Percentiles rank a stretch among this genome's conserved stretches.
These are phyloP conservation scores for Inga oerstediana DNA, from an alignment of 306 rosid species.

Conservation along the genomic window DNA sequence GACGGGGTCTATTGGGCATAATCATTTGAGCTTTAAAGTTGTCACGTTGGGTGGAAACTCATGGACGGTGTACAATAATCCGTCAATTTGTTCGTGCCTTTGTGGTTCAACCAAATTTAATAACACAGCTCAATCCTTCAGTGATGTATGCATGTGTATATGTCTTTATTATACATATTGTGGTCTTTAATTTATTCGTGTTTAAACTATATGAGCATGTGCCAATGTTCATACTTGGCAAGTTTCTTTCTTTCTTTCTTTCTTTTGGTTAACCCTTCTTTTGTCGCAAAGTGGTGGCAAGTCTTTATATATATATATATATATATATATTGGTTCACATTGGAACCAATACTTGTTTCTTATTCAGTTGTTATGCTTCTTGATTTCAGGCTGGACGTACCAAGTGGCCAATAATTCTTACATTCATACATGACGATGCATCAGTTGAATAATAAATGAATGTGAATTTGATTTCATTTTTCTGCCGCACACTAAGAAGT, in stretches of 20 bases:
- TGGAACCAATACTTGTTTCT: background rate
- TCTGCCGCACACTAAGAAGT: background rate
- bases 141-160: background rate
- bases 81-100: background rate
- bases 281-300: background rate
- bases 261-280: background rate
- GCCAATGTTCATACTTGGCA: background rate
- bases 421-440: background rate
- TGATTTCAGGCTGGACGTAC: background rate
- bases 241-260: background rate
- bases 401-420: background rate
- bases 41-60: background rate
- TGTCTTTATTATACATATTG: background rate
- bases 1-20: background rate
- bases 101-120: background rate
- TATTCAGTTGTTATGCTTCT: background rate
- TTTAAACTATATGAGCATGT: background rate
- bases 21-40: background rate
- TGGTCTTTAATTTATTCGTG: background rate
- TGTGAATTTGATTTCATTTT: background rate
- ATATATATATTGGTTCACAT: background rate
- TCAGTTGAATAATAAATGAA: background rate
- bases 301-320: no score
- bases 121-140: constrained; percentile 2
- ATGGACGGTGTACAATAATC: constrained; percentile 17